Conservation (phyloP, 2,329 filamentous ascomycete genomes). For the Plectosphaerella plurivora region DNA sequence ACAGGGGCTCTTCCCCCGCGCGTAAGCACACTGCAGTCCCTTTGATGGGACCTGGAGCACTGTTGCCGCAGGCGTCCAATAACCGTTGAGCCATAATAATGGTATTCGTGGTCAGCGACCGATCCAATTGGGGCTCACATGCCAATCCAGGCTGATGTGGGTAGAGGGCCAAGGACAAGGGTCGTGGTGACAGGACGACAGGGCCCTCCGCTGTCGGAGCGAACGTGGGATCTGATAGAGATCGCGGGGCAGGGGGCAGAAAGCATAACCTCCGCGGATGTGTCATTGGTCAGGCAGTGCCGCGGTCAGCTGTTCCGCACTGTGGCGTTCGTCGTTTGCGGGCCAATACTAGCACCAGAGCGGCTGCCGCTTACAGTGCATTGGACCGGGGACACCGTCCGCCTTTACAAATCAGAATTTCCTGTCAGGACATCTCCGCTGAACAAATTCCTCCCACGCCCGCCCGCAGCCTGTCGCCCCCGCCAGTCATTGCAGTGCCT, state of each 20-base stretch:
- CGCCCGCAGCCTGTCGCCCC: too few species aligned
- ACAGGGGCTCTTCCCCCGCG: too few species aligned
- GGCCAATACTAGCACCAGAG: too few species aligned
- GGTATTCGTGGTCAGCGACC: neutral
- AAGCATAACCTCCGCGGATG: slow-evolving; percentile 1
- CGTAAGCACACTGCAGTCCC: too few species aligned
- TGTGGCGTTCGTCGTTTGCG: too few species aligned
- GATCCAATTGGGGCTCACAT: neutral
- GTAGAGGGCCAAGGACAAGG: neutral
- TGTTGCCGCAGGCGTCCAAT: neutral
- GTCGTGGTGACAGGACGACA: neutral
- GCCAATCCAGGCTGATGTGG: neutral
- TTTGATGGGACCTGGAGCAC: neutral
- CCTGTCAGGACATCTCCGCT: neutral
- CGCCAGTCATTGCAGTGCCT: too few species aligned
- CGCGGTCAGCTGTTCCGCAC: neutral
- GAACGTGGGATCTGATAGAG: neutral
- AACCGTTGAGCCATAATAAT: neutral
- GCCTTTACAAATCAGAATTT: neutral
- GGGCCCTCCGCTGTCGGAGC: slow-evolving; percentile 1
- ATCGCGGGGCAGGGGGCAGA: neutral
- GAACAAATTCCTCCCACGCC: neutral
- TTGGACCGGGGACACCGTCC: neutral
- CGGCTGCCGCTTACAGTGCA: neutral
- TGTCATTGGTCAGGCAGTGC: neutral